These are phyloP conservation scores for Podaxis mareebaensis DNA, from an alignment of 768 basidiomycete species.

Conservation along the genomic window DNA sequence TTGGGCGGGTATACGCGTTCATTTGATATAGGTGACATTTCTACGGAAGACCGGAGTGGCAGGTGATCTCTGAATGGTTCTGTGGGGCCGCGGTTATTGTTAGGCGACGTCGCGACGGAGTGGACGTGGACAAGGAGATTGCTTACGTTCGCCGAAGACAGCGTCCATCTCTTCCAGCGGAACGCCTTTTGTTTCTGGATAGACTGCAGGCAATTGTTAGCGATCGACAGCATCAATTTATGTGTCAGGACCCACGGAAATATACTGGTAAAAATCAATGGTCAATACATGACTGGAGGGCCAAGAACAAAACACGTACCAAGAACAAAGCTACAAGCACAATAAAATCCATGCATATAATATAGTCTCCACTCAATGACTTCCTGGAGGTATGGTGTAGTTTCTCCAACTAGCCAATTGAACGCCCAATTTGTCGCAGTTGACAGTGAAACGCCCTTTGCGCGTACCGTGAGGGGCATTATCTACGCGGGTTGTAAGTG, in stretches of 20 bases:
- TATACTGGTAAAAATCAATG: constrained; percentile 47
- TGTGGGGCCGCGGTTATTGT: background rate
- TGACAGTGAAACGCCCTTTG: constrained; percentile 88
- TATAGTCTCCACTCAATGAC: constrained; percentile 86
- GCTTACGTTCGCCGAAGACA: constrained; percentile 76
- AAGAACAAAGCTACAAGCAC: constrained; percentile 75
- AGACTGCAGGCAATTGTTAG: constrained; percentile 43
- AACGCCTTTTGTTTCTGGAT: constrained; percentile 80
- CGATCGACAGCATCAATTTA: background rate
- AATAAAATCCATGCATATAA: constrained; percentile 91
- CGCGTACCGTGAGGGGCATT: constrained; percentile 80
- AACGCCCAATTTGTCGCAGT: constrained; percentile 85
- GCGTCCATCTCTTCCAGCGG: constrained; percentile 86
- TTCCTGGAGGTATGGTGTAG: constrained; percentile 82
- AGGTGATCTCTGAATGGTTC: constrained; percentile 16
- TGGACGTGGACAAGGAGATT: background rate
- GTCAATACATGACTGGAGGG: background rate
- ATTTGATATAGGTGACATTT: constrained; percentile 9
- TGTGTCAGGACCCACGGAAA: constrained; percentile 50
- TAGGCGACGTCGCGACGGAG: background rate
- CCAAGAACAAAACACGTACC: constrained; percentile 34
- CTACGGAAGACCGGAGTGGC: constrained; percentile 12
- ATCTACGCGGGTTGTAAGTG: constrained; percentile 44
- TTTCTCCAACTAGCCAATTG: constrained; percentile 84
- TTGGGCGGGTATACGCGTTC: constrained; percentile 1